Conservation (phyloP, 345 rosid genomes). For the Citrus maxima region DNA sequence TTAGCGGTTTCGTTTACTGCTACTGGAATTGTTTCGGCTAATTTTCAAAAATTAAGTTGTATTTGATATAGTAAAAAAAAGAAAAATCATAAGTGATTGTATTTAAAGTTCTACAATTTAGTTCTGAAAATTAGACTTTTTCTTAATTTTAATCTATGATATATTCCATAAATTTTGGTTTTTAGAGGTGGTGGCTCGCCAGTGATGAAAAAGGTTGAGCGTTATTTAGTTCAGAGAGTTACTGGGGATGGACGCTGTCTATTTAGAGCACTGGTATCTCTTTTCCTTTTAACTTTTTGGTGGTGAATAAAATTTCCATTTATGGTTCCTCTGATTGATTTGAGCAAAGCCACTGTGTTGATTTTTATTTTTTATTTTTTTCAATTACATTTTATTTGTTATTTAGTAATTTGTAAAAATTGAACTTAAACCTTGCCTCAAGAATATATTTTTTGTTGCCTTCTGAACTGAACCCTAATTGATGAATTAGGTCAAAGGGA, state of each 20-base stretch:
- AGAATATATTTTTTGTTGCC: not conserved
- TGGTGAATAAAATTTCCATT: not conserved
- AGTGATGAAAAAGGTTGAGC: constrained; percentile 61
- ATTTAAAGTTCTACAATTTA: not conserved
- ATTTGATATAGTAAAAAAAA: not conserved
- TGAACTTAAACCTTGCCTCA: not conserved
- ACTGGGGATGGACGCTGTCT: constrained; percentile 91
- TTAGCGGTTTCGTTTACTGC: not conserved
- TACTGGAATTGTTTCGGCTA: not conserved
- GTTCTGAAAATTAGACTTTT: not conserved
- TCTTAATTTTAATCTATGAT: not conserved
- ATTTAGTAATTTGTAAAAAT: not conserved
- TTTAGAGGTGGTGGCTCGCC: constrained; percentile 41
- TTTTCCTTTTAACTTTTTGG: not conserved
- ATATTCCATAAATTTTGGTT: not conserved
- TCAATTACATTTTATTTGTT: not conserved
- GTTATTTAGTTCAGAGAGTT: constrained; percentile 62
- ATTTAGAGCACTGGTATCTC: constrained; percentile 77
- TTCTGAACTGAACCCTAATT: not conserved
- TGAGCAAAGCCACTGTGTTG: not conserved
- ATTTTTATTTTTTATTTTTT: not conserved
- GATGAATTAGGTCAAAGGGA: constrained; percentile 77
- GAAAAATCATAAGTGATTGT: not conserved
- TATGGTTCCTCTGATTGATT: not conserved
- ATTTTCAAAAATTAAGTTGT: not conserved